Evolutionary conservation across 306 rosid species (phyloP).

Genomic region (Lathyrus oleraceus): DNA sequence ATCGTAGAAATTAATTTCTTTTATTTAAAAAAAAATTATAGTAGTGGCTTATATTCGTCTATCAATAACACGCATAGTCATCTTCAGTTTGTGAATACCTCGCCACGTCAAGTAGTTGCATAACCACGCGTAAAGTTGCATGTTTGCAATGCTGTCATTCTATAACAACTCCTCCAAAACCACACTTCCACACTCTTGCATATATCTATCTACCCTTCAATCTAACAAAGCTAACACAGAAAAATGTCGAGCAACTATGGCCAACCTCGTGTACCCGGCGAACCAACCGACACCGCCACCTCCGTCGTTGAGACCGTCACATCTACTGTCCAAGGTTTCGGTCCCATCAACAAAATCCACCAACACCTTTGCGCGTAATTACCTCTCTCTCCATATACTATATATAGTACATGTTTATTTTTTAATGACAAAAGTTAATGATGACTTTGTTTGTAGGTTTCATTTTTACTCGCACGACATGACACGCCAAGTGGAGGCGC

Average conservation of each 20-base stretch:
- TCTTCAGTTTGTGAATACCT: neutral
- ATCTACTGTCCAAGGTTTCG: conserved; percentile 62
- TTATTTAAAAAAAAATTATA: too few species aligned
- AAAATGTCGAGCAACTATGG: conserved; percentile 36
- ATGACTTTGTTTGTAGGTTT: conserved; percentile 39
- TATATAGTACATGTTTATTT: too few species aligned
- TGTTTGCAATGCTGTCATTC: conserved; percentile 28
- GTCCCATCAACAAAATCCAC: conserved; percentile 73
- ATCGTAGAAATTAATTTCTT: too few species aligned
- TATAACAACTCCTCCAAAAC: neutral
- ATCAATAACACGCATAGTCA: too few species aligned
- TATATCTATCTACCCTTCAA: neutral
- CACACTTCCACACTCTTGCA: neutral
- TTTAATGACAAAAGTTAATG: neutral
- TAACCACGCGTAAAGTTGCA: conserved; percentile 59
- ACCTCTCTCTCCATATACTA: too few species aligned
- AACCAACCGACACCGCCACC: conserved; percentile 47
- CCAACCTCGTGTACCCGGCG: conserved; percentile 45
- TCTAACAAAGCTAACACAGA: neutral
- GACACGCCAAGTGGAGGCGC: conserved; percentile 88
- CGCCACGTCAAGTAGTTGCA: conserved; percentile 23
- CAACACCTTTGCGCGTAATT: conserved; percentile 85
- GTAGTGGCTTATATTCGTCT: too few species aligned
- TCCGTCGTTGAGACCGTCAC: conserved; percentile 62
- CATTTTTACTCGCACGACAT: conserved; percentile 77